Conservation (phyloP, 1,284 basidiomycete genomes). For the Pyrrhoderma lamaoense region DNA sequence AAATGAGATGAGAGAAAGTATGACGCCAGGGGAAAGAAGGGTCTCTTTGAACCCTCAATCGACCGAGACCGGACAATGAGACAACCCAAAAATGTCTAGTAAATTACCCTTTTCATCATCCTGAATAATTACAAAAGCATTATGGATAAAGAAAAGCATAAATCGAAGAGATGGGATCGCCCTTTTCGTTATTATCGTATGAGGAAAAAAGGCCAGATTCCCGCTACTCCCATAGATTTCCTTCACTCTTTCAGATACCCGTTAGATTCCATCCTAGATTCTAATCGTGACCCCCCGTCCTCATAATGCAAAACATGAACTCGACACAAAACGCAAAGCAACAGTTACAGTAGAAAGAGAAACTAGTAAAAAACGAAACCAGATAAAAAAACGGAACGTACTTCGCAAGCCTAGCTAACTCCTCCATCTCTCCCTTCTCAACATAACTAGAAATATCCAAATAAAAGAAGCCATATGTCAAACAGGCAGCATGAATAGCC, state of each 20-base stretch:
- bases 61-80: no score
- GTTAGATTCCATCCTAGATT: no score
- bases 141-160: neutral
- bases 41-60: no score
- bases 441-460: conserved; percentile 55
- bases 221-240: neutral
- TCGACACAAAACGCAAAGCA: no score
- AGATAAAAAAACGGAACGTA: neutral
- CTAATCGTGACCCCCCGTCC: neutral
- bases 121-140: neutral
- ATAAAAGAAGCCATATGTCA: conserved; percentile 84
- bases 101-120: no score
- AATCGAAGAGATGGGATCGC: no score
- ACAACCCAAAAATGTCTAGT: no score
- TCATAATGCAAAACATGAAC: neutral
- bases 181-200: no score
- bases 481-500: conserved; percentile 65
- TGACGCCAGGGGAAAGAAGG: no score
- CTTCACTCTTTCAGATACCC: no score
- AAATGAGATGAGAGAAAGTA: no score
- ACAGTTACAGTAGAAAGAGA: neutral
- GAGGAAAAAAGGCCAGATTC: neutral
- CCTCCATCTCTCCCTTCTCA: conserved; percentile 45
- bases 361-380: neutral
- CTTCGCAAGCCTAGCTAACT: conserved; percentile 54